A percentile compares a stretch with the other conserved stretches of the same genome.
phyloP scores from a whole-genome alignment of 306 rosid species.

The Mimosa pudica region DNA sequence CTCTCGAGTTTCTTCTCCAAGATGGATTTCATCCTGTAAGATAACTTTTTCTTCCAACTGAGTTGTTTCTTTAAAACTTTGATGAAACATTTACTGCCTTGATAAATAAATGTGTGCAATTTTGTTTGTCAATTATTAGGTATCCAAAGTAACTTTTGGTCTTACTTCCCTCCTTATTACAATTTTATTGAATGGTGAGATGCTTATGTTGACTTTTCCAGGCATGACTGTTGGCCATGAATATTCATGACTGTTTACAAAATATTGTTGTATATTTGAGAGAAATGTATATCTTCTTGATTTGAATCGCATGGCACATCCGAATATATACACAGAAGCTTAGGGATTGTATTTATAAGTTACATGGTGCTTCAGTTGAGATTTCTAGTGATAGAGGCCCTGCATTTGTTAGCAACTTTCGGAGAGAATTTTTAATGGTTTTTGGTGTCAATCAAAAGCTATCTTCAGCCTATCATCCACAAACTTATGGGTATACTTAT shows the following conservation, averaged over 20 bases:
- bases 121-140: constrained; percentile 12
- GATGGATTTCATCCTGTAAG: constrained; percentile 93
- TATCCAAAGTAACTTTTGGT: background rate
- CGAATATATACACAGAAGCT: background rate
- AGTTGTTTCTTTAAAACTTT: constrained; percentile 22
- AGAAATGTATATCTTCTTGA: background rate
- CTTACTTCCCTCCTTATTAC: background rate
- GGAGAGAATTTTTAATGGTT: background rate
- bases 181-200: constrained; percentile 1
- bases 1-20: constrained; percentile 90
- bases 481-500: background rate
- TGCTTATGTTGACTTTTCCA: background rate
- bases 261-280: background rate
- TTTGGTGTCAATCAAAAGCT: background rate
- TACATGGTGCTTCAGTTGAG: background rate
- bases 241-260: background rate
- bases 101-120: background rate
- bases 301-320: background rate
- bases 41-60: constrained; percentile 23
- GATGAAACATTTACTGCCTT: constrained; percentile 18
- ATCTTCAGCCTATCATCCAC: background rate
- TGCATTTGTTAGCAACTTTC: background rate
- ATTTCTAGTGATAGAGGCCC: background rate
- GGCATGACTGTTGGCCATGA: constrained; percentile 1
- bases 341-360: background rate